Conservation (phyloP, 768 basidiomycete species). For the Mycena amicta region DNA sequence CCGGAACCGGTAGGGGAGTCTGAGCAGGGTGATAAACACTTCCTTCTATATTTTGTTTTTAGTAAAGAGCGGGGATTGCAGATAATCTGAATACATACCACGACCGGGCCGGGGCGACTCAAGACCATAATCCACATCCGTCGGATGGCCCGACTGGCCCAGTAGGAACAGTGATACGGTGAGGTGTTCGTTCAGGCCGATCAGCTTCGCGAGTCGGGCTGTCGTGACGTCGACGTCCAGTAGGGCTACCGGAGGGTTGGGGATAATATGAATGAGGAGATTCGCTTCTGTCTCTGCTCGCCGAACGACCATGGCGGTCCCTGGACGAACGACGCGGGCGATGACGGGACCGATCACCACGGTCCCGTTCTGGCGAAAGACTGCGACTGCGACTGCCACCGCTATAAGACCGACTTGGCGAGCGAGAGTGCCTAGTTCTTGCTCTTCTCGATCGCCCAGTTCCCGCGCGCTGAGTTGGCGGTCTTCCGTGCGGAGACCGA, state of each 20-base stretch:
- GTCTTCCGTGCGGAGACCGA: conserved; percentile 16
- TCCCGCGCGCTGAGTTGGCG: background rate
- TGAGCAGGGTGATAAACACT: background rate
- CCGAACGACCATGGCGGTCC: background rate
- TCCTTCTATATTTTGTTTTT: too few species aligned
- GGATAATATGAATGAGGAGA: background rate
- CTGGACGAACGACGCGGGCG: too few species aligned
- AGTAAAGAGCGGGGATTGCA: too few species aligned
- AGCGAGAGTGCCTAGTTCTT: background rate
- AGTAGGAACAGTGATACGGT: background rate
- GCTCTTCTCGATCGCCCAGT: background rate
- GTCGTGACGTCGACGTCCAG: too few species aligned
- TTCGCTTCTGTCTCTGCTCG: background rate
- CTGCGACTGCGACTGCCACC: background rate
- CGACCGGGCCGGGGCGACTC: background rate
- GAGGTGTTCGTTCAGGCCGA: background rate
- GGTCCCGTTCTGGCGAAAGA: background rate
- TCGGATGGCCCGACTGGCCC: background rate
- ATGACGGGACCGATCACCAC: too few species aligned
- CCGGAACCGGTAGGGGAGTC: background rate
- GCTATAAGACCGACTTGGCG: background rate
- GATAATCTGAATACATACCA: too few species aligned
- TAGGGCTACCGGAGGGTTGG: background rate
- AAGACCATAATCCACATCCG: background rate
- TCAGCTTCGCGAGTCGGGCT: too few species aligned